phyloP scores from a whole-genome alignment of 441 rosid species.

The Pelargonium citronellum region DNA sequence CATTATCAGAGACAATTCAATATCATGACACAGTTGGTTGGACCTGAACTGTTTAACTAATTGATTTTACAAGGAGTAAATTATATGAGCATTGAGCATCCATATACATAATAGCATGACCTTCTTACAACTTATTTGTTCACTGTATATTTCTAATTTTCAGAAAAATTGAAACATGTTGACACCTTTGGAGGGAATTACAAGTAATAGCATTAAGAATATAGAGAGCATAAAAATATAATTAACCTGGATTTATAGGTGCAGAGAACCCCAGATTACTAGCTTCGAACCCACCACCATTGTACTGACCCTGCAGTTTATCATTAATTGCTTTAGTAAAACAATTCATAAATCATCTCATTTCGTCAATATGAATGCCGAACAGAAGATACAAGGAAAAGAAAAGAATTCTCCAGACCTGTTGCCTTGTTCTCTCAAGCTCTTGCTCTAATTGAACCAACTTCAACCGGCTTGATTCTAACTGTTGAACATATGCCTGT shows the following conservation, averaged over 20 bases:
- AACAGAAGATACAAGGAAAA: background rate
- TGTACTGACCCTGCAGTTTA: constrained; percentile 50
- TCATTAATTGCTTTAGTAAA: constrained; percentile 14
- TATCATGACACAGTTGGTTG: too few species aligned
- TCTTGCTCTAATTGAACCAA: constrained; percentile 82
- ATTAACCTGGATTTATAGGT: constrained; percentile 49
- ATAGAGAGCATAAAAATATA: background rate
- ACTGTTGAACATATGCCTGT: constrained; percentile 91
- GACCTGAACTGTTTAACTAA: too few species aligned
- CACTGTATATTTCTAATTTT: too few species aligned
- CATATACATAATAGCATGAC: too few species aligned
- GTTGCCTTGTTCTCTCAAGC: constrained; percentile 72
- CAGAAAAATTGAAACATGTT: too few species aligned
- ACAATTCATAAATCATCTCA: background rate
- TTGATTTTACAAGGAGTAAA: too few species aligned
- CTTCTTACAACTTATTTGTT: too few species aligned
- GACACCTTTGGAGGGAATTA: too few species aligned
- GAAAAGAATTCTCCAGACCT: constrained; percentile 38
- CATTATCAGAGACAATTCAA: too few species aligned
- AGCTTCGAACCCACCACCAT: constrained; percentile 49
- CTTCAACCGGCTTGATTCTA: constrained; percentile 82
- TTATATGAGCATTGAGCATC: too few species aligned
- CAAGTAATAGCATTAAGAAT: too few species aligned
- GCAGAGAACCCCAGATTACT: constrained; percentile 50
- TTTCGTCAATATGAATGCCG: background rate